Base-by-base conservation (phyloP, 352 stramenopile species). In the Pythium guiyangense region DNA sequence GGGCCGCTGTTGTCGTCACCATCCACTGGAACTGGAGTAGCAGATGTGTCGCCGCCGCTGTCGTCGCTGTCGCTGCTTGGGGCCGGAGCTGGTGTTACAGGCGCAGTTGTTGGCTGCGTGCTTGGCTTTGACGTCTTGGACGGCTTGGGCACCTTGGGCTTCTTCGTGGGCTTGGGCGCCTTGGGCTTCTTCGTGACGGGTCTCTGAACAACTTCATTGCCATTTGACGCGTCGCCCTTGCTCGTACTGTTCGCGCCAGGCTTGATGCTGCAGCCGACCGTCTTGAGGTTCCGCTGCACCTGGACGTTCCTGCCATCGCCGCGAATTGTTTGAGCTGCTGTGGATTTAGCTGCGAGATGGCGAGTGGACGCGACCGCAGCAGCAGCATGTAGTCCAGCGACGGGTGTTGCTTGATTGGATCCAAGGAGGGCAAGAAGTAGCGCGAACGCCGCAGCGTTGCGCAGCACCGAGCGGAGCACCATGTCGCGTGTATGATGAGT, bases 231-330 rank as follows among this genome's bases (percentile, higher is more conserved):
- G n/a, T 29, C 52, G 40, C 25, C 26, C 3, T 15, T 35, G 29
- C 6, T 27, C 3, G 17, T 22, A n/a, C 11, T 45, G 27, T 50
- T 44, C 12, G 27, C 55, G 6, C 55, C 55, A 35, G 55, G 55
- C 1, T n/a, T 37, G 18, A 62, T 27, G 26, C 10, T 14, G 40
- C 55, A 62, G 37, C 55, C 55, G 14, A 12, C 31, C 47, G 51
- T 62, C 48, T 55, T 50, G 37, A 62, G 48, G 37, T 51, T 62
- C n/a, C n/a, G n/a, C n/a, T n/a, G n/a, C n/a, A n/a, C n/a, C n/a
- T n/a, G n/a, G n/a, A n/a, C n/a, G n/a, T n/a, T n/a, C n/a, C n/a
- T n/a, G n/a, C n/a, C n/a, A n/a, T n/a, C n/a, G n/a, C n/a, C n/a
- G n/a, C n/a, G n/a, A n/a, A n/a, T n/a, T n/a, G n/a, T n/a, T n/a